Evolutionary conservation across 2,329 filamentous ascomycete genomes (phyloP), one percentile per base, ranked within the genome.

Genomic region (Septoria petroselini): DNA sequence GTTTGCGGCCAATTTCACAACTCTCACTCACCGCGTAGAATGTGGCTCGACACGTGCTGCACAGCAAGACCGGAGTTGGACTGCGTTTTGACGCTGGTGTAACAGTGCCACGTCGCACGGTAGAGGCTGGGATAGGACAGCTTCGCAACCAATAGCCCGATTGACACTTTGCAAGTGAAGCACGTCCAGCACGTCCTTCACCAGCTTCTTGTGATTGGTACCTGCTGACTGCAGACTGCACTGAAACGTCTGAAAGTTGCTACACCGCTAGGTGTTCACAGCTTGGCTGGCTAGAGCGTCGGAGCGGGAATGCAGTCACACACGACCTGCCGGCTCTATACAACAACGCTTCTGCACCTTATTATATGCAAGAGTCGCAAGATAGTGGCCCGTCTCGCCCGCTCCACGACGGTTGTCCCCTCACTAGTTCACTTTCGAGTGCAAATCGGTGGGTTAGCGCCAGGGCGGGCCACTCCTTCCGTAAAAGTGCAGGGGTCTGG

Each of bases 221-320:
- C 33, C 34, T 46, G 33, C 43, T 39, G 33, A 46, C 31, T 25
- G 18, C 39, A 27, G 33, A 46, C 31, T 25, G 18, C 39, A 27
- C 33, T 40, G 35, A 31, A 23, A 40, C 23, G 35, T 30, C 21
- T 15, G 21, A 29, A 37, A 37, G 23, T 31, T 47, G 43, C 17
- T 39, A 39, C 43, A 47, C 43, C 43, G 43, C 43, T 34, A 9
- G 27, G 27, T 21, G 14, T 39, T 12, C 34, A 29, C 39, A 21
- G 38, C 34, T 45, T 45, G 42, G 42, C 42, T 35, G 17, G 19
- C 21, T 25, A 12, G 14, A 38, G 9, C 15, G 17, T 12, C 6
- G 17, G 17, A 19, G 35, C 11, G 15, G 12, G 23, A 27, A 27
- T 9, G 23, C 5, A 5, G 9, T 5, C 23, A 27, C 23, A 9